Conservation (phyloP, 345 rosid species). For the Melaleuca quinquenervia region DNA sequence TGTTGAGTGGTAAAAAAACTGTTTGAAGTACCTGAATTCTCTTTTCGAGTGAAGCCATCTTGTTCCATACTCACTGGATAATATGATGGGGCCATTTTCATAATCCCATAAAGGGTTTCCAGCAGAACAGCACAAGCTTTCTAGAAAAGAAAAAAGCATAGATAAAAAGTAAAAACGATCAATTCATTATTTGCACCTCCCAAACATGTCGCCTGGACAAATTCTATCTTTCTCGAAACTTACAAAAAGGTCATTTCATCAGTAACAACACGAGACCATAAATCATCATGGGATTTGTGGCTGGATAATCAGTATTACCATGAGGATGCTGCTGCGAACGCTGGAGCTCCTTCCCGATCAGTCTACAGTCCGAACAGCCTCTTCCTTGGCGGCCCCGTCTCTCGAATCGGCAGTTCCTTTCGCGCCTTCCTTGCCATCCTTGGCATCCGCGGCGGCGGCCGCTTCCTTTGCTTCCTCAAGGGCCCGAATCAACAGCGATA, state of each 20-base stretch:
- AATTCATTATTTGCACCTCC: background rate
- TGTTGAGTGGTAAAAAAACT: background rate
- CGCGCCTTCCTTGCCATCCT: conserved; percentile 1
- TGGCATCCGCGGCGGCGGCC: conserved; percentile 4
- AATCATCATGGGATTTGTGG: background rate
- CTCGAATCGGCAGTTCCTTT: background rate
- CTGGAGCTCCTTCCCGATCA: background rate
- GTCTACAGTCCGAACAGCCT: background rate
- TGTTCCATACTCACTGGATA: background rate
- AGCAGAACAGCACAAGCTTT: background rate
- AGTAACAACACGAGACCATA: background rate
- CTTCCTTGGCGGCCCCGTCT: background rate
- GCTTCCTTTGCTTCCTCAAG: conserved; percentile 21
- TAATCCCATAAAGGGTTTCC: background rate
- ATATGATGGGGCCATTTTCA: background rate
- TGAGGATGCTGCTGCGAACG: background rate
- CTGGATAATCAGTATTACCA: background rate
- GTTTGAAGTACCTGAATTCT: background rate
- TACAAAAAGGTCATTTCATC: background rate
- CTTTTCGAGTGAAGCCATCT: background rate
- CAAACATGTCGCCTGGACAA: background rate
- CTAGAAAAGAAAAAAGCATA: background rate
- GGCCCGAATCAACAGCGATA: conserved; percentile 22
- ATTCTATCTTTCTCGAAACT: background rate
- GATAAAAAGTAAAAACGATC: background rate